These are phyloP conservation scores for Tausonia pullulans DNA, from an alignment of 1,284 basidiomycete genomes.

Conservation along the genomic window DNA sequence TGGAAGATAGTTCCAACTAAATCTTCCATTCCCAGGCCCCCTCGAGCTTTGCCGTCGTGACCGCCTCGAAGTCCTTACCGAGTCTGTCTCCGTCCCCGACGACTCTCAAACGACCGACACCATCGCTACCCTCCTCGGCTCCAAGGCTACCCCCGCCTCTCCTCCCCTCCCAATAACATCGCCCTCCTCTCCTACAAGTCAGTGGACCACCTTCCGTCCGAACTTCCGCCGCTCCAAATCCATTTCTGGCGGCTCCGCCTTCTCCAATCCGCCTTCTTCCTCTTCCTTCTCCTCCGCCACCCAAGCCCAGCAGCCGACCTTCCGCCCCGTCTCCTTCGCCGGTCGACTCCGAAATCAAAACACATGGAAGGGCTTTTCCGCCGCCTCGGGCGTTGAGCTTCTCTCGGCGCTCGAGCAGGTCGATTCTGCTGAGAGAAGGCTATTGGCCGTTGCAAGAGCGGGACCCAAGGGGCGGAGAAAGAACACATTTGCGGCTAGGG, in stretches of 20 bases:
- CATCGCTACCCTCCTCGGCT: constrained; percentile 12
- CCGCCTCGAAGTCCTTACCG: constrained; percentile 70
- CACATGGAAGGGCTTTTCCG: background rate
- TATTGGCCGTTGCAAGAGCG: background rate
- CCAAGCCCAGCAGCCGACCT: constrained; percentile 36
- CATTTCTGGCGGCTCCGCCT: background rate
- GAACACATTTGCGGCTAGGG: background rate
- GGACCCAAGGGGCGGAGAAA: background rate
- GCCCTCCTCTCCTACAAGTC: constrained; percentile 25
- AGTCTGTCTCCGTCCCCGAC: constrained; percentile 63
- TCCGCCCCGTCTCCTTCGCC: constrained; percentile 62
- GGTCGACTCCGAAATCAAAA: constrained; percentile 19
- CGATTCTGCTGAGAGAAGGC: background rate
- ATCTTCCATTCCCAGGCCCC: constrained; percentile 45
- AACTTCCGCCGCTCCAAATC: background rate
- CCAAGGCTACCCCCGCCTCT: constrained; percentile 57
- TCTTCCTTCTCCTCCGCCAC: background rate
- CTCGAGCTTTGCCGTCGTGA: constrained; percentile 67
- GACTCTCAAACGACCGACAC: constrained; percentile 40
- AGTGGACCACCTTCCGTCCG: background rate
- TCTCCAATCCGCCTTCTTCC: background rate
- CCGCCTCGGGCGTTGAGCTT: background rate
- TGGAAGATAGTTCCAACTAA: too few species aligned
- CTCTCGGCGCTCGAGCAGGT: background rate
- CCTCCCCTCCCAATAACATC: constrained; percentile 52